Evolutionary conservation across 495 filamentous ascomycete species (phyloP).

Genomic region (Umbilicaria muhlenbergii): DNA sequence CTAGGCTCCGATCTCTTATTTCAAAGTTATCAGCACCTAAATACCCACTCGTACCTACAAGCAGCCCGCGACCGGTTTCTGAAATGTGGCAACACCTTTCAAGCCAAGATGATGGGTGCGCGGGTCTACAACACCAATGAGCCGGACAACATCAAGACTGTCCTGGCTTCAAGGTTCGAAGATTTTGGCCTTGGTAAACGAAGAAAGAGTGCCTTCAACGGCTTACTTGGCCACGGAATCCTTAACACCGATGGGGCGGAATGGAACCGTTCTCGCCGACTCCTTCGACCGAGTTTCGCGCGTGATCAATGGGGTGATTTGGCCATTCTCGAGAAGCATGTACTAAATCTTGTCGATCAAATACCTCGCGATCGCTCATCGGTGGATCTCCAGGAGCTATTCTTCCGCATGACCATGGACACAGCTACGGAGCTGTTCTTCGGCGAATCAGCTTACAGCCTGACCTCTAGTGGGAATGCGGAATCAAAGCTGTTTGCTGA

Average conservation of each 20-base stretch:
- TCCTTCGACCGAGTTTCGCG: constrained; percentile 30
- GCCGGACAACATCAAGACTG: constrained; percentile 74
- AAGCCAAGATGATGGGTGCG: constrained; percentile 14
- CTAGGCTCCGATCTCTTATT: not conserved
- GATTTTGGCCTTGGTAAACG: constrained; percentile 38
- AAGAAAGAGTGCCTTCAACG: constrained; percentile 26
- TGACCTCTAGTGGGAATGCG: constrained; percentile 13
- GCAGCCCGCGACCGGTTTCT: not conserved
- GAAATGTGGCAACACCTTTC: constrained; percentile 13
- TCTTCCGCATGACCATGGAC: constrained; percentile 49
- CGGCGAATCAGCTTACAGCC: constrained; percentile 34
- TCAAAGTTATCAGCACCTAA: not conserved
- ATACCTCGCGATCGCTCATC: constrained; percentile 28
- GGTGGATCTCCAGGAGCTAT: constrained; percentile 46
- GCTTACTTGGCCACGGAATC: constrained; percentile 44
- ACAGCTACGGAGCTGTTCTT: constrained; percentile 55
- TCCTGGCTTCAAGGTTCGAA: constrained; percentile 68
- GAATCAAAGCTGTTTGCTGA: constrained; percentile 18
- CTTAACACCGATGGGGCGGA: constrained; percentile 54
- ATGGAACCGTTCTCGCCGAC: constrained; percentile 43
- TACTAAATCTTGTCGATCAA: constrained; percentile 33
- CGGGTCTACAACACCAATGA: constrained; percentile 44
- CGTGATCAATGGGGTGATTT: constrained; percentile 25
- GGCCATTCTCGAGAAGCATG: constrained; percentile 38
- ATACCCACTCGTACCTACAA: not conserved